Evolutionary conservation across 2,329 filamentous ascomycete species (phyloP), one percentile per base, ranked within the genome.

Genomic region (Fusarium sp.): DNA sequence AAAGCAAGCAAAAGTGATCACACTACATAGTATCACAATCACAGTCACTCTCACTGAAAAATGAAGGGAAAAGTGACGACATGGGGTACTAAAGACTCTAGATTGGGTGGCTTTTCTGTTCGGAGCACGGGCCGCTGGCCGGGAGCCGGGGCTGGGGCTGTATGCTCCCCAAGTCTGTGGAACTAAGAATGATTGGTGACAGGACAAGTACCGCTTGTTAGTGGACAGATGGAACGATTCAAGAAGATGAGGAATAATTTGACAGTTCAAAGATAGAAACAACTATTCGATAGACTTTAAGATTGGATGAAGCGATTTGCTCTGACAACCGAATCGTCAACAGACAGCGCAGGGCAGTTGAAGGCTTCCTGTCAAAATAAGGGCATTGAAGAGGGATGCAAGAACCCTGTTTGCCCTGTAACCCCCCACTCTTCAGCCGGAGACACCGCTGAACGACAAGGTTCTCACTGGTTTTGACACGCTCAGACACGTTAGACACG

Each of bases 111-210:
- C 37, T 13, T 30, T 28, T 59, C 59, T 65, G 63, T 42, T 65
- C 61, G 58, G 63, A 70, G 63, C 61, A 63, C 65, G 72, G 63
- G 56, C 66, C 61, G 70, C 64, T 37, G 49, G 64, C 74, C 73
- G 73, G 74, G 62, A 70, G 67, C 69, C 53, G 60, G 72, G 72
- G 70, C 70, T 71, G 60, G 72, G 72, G 70, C 70, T 71, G 62
- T 48, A 66, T 71, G 72, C 68, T 76, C 73, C 72, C 74, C 75
- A 76, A 60, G 63, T 50, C 47, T 56, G 53, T 74, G 75, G 74
- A 63, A 76, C 64, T 45, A 59, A 59, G 45, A 45, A 23, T 77
- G 68, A 77, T 76, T 77, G 75, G 51, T 53, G 66, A 55, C 41
- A 4, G 5, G 20, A 56, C 32, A 41, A 58, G 54, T 54, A 63